A percentile compares a stretch with the other conserved stretches of the same genome.
Conservation (phyloP, 1,139 yeast genomes). For the Eremothecium sinecaudum region DNA sequence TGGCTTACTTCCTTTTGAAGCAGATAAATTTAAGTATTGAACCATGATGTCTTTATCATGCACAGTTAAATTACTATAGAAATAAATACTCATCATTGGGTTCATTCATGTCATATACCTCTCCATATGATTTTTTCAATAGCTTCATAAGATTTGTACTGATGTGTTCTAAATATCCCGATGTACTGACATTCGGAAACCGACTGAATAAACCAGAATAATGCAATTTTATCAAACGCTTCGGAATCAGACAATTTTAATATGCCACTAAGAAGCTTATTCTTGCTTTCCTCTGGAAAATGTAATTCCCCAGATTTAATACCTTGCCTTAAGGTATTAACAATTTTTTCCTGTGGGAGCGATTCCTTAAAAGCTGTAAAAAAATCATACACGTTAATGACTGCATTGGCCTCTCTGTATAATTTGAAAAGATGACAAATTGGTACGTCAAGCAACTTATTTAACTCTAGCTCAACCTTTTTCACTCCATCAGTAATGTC, state of each 20-base stretch:
- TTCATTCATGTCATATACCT: conserved; percentile 34
- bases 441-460: conserved; percentile 38
- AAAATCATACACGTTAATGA: conserved; percentile 69
- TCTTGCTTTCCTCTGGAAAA: conserved; percentile 16
- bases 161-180: conserved; percentile 43
- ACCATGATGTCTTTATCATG: conserved; percentile 2
- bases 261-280: conserved; percentile 17
- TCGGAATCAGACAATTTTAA: conserved; percentile 24
- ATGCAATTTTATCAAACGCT: conserved; percentile 43
- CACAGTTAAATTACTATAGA: conserved; percentile 1
- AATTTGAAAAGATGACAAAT: conserved; percentile 53
- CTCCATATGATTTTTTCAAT: conserved; percentile 55
- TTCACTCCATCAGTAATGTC: conserved; percentile 6
- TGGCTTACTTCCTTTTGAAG: conserved; percentile 44
- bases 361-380: conserved; percentile 59
- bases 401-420: conserved; percentile 71
- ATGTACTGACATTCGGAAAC: conserved; percentile 45
- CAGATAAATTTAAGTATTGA: conserved; percentile 17
- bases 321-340: conserved; percentile 30
- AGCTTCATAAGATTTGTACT: conserved; percentile 41
- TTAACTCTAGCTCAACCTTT: conserved; percentile 15
- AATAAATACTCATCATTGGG: not conserved
- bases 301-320: conserved; percentile 19
- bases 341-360: conserved; percentile 36
- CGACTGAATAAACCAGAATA: conserved; percentile 52